Conservation (phyloP, 805 yeast species). For the Sugiyamaella chiloensis region DNA sequence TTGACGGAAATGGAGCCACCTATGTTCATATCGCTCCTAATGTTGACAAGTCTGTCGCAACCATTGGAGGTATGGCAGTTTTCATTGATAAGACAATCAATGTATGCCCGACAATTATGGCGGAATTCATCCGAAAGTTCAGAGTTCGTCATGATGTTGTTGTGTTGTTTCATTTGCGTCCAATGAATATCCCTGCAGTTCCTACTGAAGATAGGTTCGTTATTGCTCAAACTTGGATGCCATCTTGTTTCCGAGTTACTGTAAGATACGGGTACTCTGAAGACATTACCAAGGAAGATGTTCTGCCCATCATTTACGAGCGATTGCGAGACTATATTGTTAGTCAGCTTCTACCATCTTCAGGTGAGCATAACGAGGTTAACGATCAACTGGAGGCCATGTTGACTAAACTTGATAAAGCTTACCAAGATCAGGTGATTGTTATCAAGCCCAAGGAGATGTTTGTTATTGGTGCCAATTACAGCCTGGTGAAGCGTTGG, state of each 20-base stretch:
- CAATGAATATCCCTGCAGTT: conserved; percentile 13
- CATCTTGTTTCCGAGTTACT: conserved; percentile 13
- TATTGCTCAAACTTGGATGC: conserved; percentile 13
- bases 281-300: conserved; percentile 11
- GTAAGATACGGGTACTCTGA: conserved; percentile 18
- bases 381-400: background rate
- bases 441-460: conserved; percentile 10
- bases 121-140: conserved; percentile 15
- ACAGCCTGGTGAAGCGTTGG: conserved; percentile 5
- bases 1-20: background rate
- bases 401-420: conserved; percentile 1
- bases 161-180: conserved; percentile 14
- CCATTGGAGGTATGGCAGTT: conserved; percentile 12
- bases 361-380: conserved; percentile 1
- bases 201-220: conserved; percentile 10
- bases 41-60: conserved; percentile 1
- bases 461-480: background rate
- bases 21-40: conserved; percentile 3
- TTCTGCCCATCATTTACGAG: conserved; percentile 3
- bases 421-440: conserved; percentile 11
- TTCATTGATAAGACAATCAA: conserved; percentile 10
- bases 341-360: background rate
- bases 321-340: background rate
- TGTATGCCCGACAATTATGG: conserved; percentile 9
- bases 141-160: conserved; percentile 13